These are phyloP conservation scores for Baorangia bicolor DNA, from an alignment of 768 basidiomycete species.

Conservation along the genomic window DNA sequence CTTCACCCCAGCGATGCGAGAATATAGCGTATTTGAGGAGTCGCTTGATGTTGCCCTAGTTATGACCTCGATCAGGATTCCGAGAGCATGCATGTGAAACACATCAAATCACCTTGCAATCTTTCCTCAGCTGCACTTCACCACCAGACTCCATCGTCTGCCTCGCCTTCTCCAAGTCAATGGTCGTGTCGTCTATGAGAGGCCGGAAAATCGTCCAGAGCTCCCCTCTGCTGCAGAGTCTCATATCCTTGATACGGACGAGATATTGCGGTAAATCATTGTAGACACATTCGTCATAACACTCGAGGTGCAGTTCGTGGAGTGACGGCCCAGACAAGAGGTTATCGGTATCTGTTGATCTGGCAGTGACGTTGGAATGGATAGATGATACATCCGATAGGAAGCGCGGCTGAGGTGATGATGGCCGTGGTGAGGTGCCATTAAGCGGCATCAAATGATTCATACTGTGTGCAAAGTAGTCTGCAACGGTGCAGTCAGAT, in stretches of 20 bases:
- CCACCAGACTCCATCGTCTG: background rate
- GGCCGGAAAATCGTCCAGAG: conserved; percentile 5
- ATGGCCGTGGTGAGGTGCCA: background rate
- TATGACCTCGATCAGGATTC: background rate
- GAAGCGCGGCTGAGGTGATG: background rate
- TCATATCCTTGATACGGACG: conserved; percentile 14
- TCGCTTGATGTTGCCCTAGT: conserved; percentile 1
- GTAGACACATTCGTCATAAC: conserved; percentile 5
- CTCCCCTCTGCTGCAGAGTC: conserved; percentile 3
- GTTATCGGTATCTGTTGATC: background rate
- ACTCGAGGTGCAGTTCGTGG: background rate
- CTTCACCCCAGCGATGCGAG: conserved; percentile 20
- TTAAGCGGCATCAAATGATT: background rate
- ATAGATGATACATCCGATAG: background rate
- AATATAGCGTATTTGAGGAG: conserved; percentile 16
- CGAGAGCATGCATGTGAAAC: background rate
- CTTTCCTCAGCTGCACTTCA: background rate
- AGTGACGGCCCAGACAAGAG: background rate
- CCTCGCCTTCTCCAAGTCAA: conserved; percentile 1
- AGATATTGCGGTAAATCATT: conserved; percentile 18
- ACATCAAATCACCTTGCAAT: background rate
- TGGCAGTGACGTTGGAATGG: background rate
- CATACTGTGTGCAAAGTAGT: background rate
- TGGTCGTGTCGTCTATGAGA: background rate
- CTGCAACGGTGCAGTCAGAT: background rate